These are phyloP conservation scores for Phlebopus sp. DNA, from an alignment of 1,284 basidiomycete species.

Conservation along the genomic window DNA sequence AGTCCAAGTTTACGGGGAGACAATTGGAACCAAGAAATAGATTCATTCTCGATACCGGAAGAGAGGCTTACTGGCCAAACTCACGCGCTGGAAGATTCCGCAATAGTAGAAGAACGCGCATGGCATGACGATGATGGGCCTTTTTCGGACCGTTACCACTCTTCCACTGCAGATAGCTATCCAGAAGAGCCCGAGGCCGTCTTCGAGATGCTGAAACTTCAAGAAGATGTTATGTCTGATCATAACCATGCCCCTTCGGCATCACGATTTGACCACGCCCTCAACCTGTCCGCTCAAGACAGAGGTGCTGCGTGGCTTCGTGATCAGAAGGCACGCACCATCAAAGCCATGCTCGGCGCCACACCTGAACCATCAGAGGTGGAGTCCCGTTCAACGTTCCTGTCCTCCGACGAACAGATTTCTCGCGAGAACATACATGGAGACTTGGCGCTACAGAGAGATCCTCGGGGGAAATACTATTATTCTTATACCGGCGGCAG, in stretches of 20 bases:
- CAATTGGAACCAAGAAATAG: background rate
- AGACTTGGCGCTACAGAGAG: slow-evolving; percentile 62
- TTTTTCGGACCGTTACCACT: slow-evolving; percentile 31
- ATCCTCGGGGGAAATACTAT: slow-evolving; percentile 68
- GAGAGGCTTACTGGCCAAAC: slow-evolving; percentile 1
- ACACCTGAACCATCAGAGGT: slow-evolving; percentile 58
- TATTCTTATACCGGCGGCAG: slow-evolving; percentile 62
- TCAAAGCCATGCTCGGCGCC: slow-evolving; percentile 59
- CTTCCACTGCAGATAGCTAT: slow-evolving; percentile 32
- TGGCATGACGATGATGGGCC: slow-evolving; percentile 20
- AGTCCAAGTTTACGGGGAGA: background rate
- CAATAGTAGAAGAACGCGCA: slow-evolving; percentile 3
- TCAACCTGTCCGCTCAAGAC: slow-evolving; percentile 48
- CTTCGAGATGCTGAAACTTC: slow-evolving; percentile 54
- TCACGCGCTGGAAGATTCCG: slow-evolving; percentile 2
- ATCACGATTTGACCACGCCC: slow-evolving; percentile 43
- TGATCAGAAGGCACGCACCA: slow-evolving; percentile 70
- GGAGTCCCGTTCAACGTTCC: slow-evolving; percentile 46
- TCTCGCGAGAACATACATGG: slow-evolving; percentile 45
- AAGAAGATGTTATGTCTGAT: slow-evolving; percentile 31
- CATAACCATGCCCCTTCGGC: slow-evolving; percentile 4
- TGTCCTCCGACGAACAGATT: slow-evolving; percentile 30
- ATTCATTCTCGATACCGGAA: slow-evolving; percentile 5
- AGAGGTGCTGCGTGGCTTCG: slow-evolving; percentile 78
- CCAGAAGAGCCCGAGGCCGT: slow-evolving; percentile 47